Evolutionary conservation across 2,329 filamentous ascomycete genomes (phyloP), one percentile per base, ranked within the genome.

Genomic region (Aspergillus cejpii): DNA sequence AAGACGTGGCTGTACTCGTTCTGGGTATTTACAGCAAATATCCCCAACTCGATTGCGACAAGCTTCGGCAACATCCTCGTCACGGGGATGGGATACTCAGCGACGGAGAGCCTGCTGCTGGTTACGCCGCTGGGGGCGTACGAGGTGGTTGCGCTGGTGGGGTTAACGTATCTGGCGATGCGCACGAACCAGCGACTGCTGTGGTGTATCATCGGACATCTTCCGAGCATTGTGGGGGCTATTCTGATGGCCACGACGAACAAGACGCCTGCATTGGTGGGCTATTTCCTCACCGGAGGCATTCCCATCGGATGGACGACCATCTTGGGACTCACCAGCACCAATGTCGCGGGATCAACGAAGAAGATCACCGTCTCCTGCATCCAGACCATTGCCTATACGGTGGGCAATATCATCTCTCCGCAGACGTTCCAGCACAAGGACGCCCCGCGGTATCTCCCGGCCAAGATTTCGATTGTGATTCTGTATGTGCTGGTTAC

Each of bases 381-480:
- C n/a, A 59, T 66, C 45, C 54, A 61, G 14, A 61, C 59, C 3
- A 62, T 67, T n/a, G 61, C 60, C 2, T 68, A 69, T 43, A 64
- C 60, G 0, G 58, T 69, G 7, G 69, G 67, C 14, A 72, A 72
- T 42, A 70, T 71, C 43, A 69, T 72, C 38, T 63, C 60, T 0
- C 69, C 68, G 1, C 68, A 70, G 43, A 71, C 66, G 0, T 72
- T 72, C 49, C 64, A 66, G 45, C 55, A 59, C 5, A 56, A 58
- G 4, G 64, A 67, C 19, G 64, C 57, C 1, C 60, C 60, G n/a
- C 27, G 51, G 8, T 60, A 61, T 41, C 37, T 62, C 17, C 57
- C 57, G 1, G 57, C 58, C 11, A 60, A 61, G 40, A 58, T 61
- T 21, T 55, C 57, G 1, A 60, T 60, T 29, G 49, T 53, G n/a